Base-by-base conservation (phyloP, 805 yeast species). In the Pichia cabralensis region DNA sequence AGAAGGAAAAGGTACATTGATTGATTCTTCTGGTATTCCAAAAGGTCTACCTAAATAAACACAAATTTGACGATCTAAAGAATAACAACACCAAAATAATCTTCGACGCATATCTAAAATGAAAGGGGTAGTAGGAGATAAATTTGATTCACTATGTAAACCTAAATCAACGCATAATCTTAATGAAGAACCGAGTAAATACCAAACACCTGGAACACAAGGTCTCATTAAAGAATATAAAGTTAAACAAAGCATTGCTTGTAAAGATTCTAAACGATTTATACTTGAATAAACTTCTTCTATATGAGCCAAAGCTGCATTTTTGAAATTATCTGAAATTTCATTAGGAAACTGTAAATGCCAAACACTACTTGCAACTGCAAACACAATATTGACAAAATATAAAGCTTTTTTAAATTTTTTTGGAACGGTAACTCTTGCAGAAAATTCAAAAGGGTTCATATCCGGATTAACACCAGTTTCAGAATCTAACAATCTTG, bases 171-270 rank as follows among this genome's bases (percentile, higher is more conserved):
- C 83, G 46, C 89, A 76, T 32, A 83, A 56, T 40, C 96, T 65
- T 32, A 84, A 56, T 0, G 89, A 86, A 2, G 83, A 72, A 0
- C 95, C 95, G 43, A 83, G 60, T 4, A 81, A 74, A 52, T 83
- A 83, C 96, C 96, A 86, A n/a, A 83, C 84, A 4, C 95, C 92
- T 0, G 95, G 95, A 11, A 73, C 72, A 1, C 89, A 77, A 0
- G 96, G 96, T 38, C 95, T 67, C 95, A 86, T 84, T 22, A 80
- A 65, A 1, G 94, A 74, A 50, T 80, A 86, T 5, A 78, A 50
- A 0, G 89, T 74, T 27, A 81, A 58, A 11, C 83, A 60, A 13
- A 86, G 52, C 11, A 82, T 61, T 1, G 88, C 86, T 49, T 81
- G 89, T 4, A 86, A 55, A 1, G 80, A 67, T 46, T 82, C 94